These are phyloP conservation scores for Cyberlindnera meyerae DNA, from an alignment of 805 yeast species.

Conservation along the genomic window DNA sequence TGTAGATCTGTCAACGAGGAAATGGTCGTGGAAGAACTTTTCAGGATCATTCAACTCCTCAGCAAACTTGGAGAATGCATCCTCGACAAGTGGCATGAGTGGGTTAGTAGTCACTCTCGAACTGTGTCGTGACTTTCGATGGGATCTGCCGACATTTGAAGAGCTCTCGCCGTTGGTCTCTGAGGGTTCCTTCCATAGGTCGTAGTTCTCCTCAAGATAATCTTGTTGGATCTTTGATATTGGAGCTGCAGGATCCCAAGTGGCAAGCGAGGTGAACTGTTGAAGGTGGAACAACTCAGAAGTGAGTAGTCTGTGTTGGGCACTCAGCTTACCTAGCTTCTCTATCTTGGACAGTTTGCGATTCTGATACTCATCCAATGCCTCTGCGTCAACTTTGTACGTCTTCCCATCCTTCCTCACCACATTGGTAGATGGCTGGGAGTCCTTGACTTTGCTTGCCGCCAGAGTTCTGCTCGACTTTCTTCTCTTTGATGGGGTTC, in stretches of 20 bases:
- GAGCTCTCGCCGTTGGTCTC: conserved; percentile 6
- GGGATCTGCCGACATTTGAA: not conserved
- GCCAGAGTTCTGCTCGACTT: conserved; percentile 15
- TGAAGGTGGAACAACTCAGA: conserved; percentile 62
- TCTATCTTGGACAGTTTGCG: conserved; percentile 6
- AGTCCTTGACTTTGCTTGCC: conserved; percentile 1
- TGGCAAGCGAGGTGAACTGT: conserved; percentile 55
- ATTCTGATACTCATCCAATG: conserved; percentile 2
- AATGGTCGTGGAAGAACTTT: conserved; percentile 19
- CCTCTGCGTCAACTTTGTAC: conserved; percentile 9
- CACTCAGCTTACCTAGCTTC: conserved; percentile 11
- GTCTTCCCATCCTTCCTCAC: conserved; percentile 9
- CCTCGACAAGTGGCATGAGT: conserved; percentile 13
- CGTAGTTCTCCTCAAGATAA: conserved; percentile 27
- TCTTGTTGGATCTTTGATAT: conserved; percentile 31
- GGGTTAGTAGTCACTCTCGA: conserved; percentile 19
- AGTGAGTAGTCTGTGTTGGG: conserved; percentile 39
- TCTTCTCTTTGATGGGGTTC: conserved; percentile 16
- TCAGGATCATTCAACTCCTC: conserved; percentile 20
- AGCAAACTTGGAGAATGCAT: conserved; percentile 8
- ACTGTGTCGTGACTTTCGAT: conserved; percentile 23
- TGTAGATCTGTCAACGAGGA: conserved; percentile 10
- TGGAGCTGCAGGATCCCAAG: conserved; percentile 52
- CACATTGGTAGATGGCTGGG: not conserved
- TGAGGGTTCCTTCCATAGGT: conserved; percentile 25